Conservation (phyloP, 257 asterid species). For the Primulina eburnea region DNA sequence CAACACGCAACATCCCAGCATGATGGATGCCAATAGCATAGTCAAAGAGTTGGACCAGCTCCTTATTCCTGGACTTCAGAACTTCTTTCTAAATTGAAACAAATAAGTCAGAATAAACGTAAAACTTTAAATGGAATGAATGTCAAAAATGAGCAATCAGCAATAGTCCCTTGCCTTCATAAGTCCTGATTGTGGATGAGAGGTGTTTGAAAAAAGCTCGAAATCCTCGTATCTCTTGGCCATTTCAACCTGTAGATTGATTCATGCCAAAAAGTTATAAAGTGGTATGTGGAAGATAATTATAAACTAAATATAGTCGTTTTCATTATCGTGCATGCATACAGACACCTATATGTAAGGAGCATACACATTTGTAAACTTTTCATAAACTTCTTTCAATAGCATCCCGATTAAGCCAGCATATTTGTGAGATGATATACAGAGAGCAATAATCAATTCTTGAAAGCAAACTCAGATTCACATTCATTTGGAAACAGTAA, state of each 20-base stretch:
- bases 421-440: background rate
- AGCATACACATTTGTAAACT: background rate
- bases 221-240: constrained; percentile 52
- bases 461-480: background rate
- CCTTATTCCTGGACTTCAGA: constrained; percentile 86
- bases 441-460: background rate
- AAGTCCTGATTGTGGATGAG: constrained; percentile 84
- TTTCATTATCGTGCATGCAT: background rate
- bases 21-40: constrained; percentile 92
- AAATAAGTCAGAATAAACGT: constrained; percentile 24
- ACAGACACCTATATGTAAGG: background rate
- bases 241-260: constrained; percentile 68
- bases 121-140: constrained; percentile 14
- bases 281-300: constrained; percentile 11
- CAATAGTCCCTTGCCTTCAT: constrained; percentile 58
- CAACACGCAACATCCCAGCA: constrained; percentile 97
- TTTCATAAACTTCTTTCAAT: too few species aligned
- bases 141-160: constrained; percentile 24
- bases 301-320: background rate
- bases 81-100: constrained; percentile 72
- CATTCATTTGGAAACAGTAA: background rate
- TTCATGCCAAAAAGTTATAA: constrained; percentile 9
- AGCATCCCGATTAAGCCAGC: background rate
- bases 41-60: constrained; percentile 82
- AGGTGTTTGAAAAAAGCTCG: constrained; percentile 62